Evolutionary conservation across 202 grass and related monocot species (phyloP).

Genomic region (Carex arenaria): DNA sequence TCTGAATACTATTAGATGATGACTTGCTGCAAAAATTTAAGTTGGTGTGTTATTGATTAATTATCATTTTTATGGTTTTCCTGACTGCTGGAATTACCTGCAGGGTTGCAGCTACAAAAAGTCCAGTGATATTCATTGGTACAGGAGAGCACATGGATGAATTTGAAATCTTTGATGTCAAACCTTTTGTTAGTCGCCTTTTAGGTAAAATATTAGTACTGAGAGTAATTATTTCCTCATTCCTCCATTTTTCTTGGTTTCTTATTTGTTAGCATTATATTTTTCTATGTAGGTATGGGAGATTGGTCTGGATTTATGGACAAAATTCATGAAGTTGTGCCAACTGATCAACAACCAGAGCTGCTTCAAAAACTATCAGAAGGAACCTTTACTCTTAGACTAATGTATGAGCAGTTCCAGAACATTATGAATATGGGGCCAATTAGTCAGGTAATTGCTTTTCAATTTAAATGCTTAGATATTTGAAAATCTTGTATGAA

Average conservation of each 20-base stretch:
- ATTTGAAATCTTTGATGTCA: slow-evolving; percentile 94
- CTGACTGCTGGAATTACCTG: slow-evolving; percentile 27
- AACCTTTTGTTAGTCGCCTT: slow-evolving; percentile 83
- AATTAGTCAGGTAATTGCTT: slow-evolving; percentile 61
- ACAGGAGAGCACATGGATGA: slow-evolving; percentile 89
- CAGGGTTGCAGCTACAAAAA: slow-evolving; percentile 88
- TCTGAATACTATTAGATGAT: not conserved
- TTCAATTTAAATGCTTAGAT: slow-evolving; percentile 8
- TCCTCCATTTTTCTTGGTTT: not conserved
- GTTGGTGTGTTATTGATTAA: not conserved
- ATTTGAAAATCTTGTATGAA: slow-evolving; percentile 9
- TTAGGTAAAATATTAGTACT: slow-evolving; percentile 47
- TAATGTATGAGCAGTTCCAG: slow-evolving; percentile 96
- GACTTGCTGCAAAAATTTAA: not conserved
- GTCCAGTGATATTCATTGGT: slow-evolving; percentile 97
- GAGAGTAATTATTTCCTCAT: not conserved
- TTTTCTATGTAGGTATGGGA: slow-evolving; percentile 53
- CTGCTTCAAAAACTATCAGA: slow-evolving; percentile 80
- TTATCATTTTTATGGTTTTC: slow-evolving; percentile 5
- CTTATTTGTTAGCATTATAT: slow-evolving; percentile 14
- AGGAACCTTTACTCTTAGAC: slow-evolving; percentile 82
- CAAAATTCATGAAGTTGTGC: slow-evolving; percentile 82
- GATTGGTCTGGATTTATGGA: slow-evolving; percentile 91
- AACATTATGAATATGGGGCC: slow-evolving; percentile 94
- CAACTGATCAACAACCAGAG: slow-evolving; percentile 88